Evolutionary conservation across 805 yeast species (phyloP), one percentile per base, ranked within the genome.

Genomic region (Allodekkera sacchari): DNA sequence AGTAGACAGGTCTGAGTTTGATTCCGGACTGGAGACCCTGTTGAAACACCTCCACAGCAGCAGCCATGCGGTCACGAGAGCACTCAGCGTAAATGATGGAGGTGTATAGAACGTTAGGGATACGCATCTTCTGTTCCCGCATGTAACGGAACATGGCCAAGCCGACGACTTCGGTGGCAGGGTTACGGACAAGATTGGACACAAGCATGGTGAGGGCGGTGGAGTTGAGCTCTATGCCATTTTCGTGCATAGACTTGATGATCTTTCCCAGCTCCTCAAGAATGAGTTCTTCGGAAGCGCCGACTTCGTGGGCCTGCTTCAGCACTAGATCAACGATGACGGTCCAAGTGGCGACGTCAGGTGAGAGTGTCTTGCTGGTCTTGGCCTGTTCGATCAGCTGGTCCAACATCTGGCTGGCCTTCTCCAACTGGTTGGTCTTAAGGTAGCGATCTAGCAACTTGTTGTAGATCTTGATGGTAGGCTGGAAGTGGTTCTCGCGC

Each of bases 281-380:
- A 16, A 53, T 44, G 13, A 40, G 38, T 8, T 55, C 60, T 16
- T 68, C 53, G 4, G 55, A 41, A n/a, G 56, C 50, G 8, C 52
- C 49, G 7, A 74, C 65, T 2, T 54, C 44, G 36, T 56, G 74
- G 22, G 66, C 59, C n/a, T 55, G 57, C 47, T 71, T 73, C 55
- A 77, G 62, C 40, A 66, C 60, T 32, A 66, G 53, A 44, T 77
- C 76, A 32, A 78, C 62, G 16, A 77, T 55, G 22, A 70, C 66
- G 4, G 87, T 68, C 53, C 72, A 72, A 3, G 88, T 77, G 12
- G 74, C 74, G 28, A 74, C 61, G 48, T 76, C 83, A 18, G 80
- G 79, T 22, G 60, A 45, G 16, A 77, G 51, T 4, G 11, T 6
- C 8, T n/a, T 21, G 15, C 25, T 19, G 3, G 56, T 48, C 17